Percentiles rank a stretch among this genome's conserved stretches.
These are phyloP conservation scores for Aureobasidium namibiae DNA, from an alignment of 2,329 filamentous ascomycete species.

Conservation along the genomic window DNA sequence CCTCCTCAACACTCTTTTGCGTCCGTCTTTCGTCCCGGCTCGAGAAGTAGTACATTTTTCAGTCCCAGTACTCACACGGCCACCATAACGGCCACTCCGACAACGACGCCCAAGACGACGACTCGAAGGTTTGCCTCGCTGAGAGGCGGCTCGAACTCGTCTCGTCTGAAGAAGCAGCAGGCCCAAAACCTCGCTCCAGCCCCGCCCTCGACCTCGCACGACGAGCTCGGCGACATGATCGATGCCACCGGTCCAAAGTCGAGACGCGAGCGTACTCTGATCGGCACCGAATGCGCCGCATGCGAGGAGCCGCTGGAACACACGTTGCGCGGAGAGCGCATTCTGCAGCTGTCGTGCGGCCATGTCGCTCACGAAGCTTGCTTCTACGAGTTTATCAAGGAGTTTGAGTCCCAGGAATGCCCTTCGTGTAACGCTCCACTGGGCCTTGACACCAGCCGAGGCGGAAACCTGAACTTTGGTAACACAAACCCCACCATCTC, in stretches of 20 bases:
- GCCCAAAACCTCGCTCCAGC: not conserved
- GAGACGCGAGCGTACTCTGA: slow-evolving; percentile 85
- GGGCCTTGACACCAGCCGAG: slow-evolving; percentile 83
- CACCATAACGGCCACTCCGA: not conserved
- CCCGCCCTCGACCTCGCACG: not conserved
- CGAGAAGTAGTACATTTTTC: not conserved
- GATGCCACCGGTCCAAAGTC: slow-evolving; percentile 28
- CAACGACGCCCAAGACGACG: not conserved
- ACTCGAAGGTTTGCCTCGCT: slow-evolving; percentile 9
- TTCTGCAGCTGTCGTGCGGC: slow-evolving; percentile 91
- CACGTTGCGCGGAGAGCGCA: slow-evolving; percentile 84
- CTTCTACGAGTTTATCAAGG: slow-evolving; percentile 96
- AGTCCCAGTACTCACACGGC: not conserved
- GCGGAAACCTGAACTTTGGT: slow-evolving; percentile 63
- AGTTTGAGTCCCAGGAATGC: slow-evolving; percentile 89
- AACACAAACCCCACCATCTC: not conserved
- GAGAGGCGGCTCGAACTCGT: not conserved
- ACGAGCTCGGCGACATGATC: slow-evolving; percentile 26
- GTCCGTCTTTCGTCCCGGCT: not conserved
- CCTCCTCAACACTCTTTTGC: slow-evolving; percentile 9
- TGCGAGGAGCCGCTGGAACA: slow-evolving; percentile 96
- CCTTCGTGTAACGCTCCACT: slow-evolving; percentile 88
- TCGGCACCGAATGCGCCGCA: slow-evolving; percentile 88
- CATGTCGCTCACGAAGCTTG: slow-evolving; percentile 97
- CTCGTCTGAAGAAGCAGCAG: slow-evolving; percentile 8